Conservation (phyloP, 2,329 filamentous ascomycete genomes). For the Fusarium dimerum region DNA sequence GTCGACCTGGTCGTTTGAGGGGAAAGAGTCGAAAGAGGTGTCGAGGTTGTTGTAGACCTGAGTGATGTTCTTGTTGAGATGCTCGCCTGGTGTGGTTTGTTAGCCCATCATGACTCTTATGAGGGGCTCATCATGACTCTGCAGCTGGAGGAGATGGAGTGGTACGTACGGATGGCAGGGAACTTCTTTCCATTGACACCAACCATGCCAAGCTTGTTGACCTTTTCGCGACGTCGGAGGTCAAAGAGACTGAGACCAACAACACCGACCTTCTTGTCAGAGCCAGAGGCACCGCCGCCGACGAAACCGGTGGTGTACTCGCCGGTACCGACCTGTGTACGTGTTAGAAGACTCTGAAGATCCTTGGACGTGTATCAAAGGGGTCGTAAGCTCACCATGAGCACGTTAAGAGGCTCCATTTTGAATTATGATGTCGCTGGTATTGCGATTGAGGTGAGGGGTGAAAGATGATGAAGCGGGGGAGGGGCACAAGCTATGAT, state of each 20-base stretch:
- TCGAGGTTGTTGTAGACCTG: conserved; percentile 88
- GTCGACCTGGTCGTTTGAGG: conserved; percentile 70
- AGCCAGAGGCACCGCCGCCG: conserved; percentile 76
- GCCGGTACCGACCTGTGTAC: conserved; percentile 78
- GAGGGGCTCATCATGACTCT: too few species aligned
- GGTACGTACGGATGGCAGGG: conserved; percentile 76
- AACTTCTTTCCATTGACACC: conserved; percentile 88
- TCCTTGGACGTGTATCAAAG: too few species aligned
- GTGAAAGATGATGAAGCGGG: conserved; percentile 8
- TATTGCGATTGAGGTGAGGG: conserved; percentile 1
- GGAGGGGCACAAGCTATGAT: conserved; percentile 26
- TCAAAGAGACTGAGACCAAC: conserved; percentile 90
- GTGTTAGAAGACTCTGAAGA: conserved; percentile 3
- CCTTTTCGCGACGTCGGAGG: conserved; percentile 83
- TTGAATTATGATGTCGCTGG: conserved; percentile 10
- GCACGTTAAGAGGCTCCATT: conserved; percentile 64
- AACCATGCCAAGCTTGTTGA: conserved; percentile 83
- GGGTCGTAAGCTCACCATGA: conserved; percentile 57
- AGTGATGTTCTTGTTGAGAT: conserved; percentile 84
- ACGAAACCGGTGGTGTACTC: conserved; percentile 98
- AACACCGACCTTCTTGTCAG: conserved; percentile 95
- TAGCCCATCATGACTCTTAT: background rate
- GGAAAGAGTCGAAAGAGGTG: conserved; percentile 82
- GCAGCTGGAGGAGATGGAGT: too few species aligned
- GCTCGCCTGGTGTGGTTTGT: conserved; percentile 60